These are phyloP conservation scores for Fonsecaea multimorphosa DNA, from an alignment of 2,329 filamentous ascomycete species.

Conservation along the genomic window DNA sequence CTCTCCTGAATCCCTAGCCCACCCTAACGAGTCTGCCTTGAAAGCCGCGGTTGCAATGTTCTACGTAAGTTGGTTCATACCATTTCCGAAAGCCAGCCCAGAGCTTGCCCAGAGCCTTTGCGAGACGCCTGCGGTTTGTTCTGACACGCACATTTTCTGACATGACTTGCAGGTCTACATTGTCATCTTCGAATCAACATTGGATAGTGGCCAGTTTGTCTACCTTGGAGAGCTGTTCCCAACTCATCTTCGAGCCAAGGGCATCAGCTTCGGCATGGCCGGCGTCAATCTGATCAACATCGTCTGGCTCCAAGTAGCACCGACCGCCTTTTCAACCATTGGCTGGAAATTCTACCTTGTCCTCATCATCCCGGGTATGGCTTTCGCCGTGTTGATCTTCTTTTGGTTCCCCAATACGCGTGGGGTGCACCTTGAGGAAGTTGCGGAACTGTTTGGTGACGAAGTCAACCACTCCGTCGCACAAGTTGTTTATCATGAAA, in stretches of 20 bases:
- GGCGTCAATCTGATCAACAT: conserved; percentile 16
- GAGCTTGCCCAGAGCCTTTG: no score
- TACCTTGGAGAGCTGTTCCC: conserved; percentile 28
- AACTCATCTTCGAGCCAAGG: conserved; percentile 26
- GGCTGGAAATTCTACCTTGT: conserved; percentile 44
- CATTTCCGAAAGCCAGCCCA: not conserved
- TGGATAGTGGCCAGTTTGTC: conserved; percentile 22
- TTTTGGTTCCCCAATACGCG: conserved; percentile 41
- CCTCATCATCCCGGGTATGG: conserved; percentile 21
- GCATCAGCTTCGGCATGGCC: conserved; percentile 15
- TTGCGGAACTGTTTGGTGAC: conserved; percentile 45
- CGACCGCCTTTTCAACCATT: conserved; percentile 43
- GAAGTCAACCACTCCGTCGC: not conserved
- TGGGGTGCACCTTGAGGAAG: conserved; percentile 44
- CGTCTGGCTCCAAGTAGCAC: conserved; percentile 34
- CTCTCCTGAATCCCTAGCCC: not conserved
- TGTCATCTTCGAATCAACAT: conserved; percentile 1
- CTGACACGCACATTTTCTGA: not conserved
- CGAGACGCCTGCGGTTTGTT: not conserved
- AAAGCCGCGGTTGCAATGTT: conserved; percentile 55
- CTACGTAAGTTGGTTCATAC: not conserved
- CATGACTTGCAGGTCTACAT: conserved; percentile 5
- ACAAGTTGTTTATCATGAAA: not conserved
- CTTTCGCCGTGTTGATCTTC: conserved; percentile 10
- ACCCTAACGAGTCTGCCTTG: conserved; percentile 41